Base-by-base conservation (phyloP, 192 early-diverging fungal genomes). In the Coemansia sp. region DNA sequence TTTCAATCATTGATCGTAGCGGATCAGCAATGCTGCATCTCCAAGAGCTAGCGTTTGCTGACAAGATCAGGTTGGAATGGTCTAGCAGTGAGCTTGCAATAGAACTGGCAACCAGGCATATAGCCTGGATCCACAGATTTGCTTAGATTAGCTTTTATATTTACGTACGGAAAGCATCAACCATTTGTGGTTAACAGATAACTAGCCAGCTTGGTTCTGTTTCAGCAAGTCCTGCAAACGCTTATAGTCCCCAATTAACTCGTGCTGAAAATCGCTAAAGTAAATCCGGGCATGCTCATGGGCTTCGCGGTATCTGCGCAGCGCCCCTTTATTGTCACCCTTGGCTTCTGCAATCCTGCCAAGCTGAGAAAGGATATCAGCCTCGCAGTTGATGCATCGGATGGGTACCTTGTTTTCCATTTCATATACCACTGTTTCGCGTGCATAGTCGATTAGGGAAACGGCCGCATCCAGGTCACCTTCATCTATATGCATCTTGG, bases 281-380 rank as follows among this genome's bases (percentile, higher is more conserved):
- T 68, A 65, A 6, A 72, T 59, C 3, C 70, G 43, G n/a, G 70
- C 62, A 26, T 74, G 55, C 39, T 81, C 63, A 66, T 75, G 66
- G 2, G 78, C 78, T 25, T 81, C 72, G 43, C 72, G 68, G 34
- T 75, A 81, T 59, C 63, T 67, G 58, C 58, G 69, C 37, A 75
- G 34, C 10, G 78, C 78, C 40, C 42, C 60, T 21, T 68, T 64
- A 12, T 43, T 46, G 6, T 75, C 59, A 31, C 78, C 78, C 37
- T 71, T 55, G 5, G 31, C 3, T 34, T 81, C 78, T 2, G 72
- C 72, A 34, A 81, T 75, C 34, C 61, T 61, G n/a, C 78, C 78
- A 18, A 72, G 61, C 70, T 75, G 72, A 8, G 63, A 35, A 10
- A 71, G 31, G 12, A 75, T 52, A 5, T 62, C 63, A 2, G 78